These are phyloP conservation scores for Fagopyrum esculentum DNA, from an alignment of 148 eudicot genomes.

Conservation along the genomic window DNA sequence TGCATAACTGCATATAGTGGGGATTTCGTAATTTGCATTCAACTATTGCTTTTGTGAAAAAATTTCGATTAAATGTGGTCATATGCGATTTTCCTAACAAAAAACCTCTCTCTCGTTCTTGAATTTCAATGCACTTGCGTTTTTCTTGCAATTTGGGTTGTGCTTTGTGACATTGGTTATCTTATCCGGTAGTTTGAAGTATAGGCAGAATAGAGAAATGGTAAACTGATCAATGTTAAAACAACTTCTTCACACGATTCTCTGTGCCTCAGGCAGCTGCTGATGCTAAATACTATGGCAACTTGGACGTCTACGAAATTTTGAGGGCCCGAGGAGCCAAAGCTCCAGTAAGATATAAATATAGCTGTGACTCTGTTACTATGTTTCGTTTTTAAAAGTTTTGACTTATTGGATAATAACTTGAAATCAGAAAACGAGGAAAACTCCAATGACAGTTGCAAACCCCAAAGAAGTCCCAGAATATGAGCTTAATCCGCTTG, in stretches of 20 bases:
- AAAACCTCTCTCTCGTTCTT: not conserved
- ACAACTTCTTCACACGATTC: too few species aligned
- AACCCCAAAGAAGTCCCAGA: constrained; percentile 97
- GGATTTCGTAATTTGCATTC: too few species aligned
- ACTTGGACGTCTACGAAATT: constrained; percentile 68
- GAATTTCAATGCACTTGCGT: too few species aligned
- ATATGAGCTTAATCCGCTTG: constrained; percentile 95
- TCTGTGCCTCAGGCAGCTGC: constrained; percentile 74
- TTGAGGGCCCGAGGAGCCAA: constrained; percentile 96
- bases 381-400: not conserved
- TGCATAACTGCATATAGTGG: too few species aligned
- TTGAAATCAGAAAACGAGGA: constrained; percentile 66
- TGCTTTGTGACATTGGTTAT: not conserved
- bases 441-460: constrained; percentile 92
- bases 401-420: not conserved
- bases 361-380: not conserved
- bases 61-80: not conserved
- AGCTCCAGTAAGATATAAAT: constrained; percentile 45
- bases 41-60: too few species aligned
- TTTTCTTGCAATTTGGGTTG: not conserved
- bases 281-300: constrained; percentile 94
- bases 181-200: not conserved
- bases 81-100: not conserved
- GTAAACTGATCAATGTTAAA: not conserved
- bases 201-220: too few species aligned